Percentiles rank a stretch among this genome's conserved stretches.
Conservation (phyloP, 176 grass and related monocot species). For the Juncus effusus region DNA sequence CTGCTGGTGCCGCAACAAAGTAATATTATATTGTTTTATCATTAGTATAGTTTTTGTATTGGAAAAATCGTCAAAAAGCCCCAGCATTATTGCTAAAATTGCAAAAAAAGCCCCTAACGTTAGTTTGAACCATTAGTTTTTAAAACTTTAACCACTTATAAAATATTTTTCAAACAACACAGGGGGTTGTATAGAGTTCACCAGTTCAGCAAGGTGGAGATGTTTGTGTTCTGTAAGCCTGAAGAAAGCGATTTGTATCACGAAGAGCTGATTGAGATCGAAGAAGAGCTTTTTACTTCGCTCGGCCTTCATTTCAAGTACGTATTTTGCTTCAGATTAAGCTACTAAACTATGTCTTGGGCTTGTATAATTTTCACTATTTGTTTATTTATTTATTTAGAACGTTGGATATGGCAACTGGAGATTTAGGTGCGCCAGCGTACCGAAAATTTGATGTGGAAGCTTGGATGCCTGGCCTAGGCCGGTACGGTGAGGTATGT, state of each 20-base stretch:
- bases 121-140: no score
- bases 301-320: conserved; percentile 99
- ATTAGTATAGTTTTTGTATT: background rate
- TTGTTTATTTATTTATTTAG: conserved; percentile 27
- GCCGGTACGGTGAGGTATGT: conserved; percentile 85
- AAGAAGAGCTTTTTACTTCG: conserved; percentile 86
- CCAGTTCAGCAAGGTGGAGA: conserved; percentile 99
- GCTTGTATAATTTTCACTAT: background rate
- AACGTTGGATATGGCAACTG: conserved; percentile 87
- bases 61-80: no score
- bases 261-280: conserved; percentile 84
- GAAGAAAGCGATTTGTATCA: conserved; percentile 80
- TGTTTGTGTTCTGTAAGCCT: conserved; percentile 84
- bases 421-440: conserved; percentile 75
- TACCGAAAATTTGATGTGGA: conserved; percentile 92
- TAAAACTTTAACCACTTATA: no score
- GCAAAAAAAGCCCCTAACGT: no score
- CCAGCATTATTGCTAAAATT: no score
- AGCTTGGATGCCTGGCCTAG: conserved; percentile 96
- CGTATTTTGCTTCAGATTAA: conserved; percentile 12
- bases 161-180: no score
- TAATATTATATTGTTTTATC: conserved; percentile 16
- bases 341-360: background rate
- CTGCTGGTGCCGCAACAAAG: conserved; percentile 76
- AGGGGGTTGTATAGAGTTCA: conserved; percentile 91